Base-by-base conservation (phyloP, 306 rosid species). In the Ormosia emarginata region DNA sequence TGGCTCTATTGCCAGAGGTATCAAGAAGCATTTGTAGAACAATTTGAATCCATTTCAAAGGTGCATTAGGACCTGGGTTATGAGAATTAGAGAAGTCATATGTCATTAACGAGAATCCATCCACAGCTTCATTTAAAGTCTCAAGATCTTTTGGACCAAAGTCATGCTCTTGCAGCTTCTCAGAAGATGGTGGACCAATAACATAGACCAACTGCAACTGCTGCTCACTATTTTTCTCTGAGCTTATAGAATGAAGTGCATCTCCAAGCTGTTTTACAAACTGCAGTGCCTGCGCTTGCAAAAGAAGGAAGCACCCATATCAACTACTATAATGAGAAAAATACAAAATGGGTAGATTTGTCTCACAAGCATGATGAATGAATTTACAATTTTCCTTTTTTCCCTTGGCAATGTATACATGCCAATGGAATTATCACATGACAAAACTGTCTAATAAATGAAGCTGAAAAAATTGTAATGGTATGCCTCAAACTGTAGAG, bases 41-140 rank as follows among this genome's bases (percentile, higher is more conserved):
- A 40, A 89, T 85, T 67, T 80, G 90, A 80, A 95, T 92, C 99
- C 99, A 95, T 88, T 92, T 87, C 79, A 95, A 78, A 77, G 99
- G 99, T 61, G 99, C 99, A 89, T 93, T 95, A 50, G 99, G 98
- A 75, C 97, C 99, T 33, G 99, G 99, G 75, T 83, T 92, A 18
- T 85, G 94, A 79, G 94, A 92, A 86, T 89, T 87, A 2, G 97
- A 93, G 90, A 92, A 95, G 87, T 95, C 99, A 57, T 95, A 93
- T 33, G 92, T 95, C 98, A 95, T 95, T 55, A 93, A 89, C 2
- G 99, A 95, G 86, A 91, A 93, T 64, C 93, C 98, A 87, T 93
- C 98, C 77, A 93, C 98, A 81, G 81, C 90, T 67, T 87, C 87
- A 71, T 85, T 83, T 85, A 95, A 71, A 80, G 82, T 86, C 84